These are phyloP conservation scores for Hygrocybe punicea DNA, from an alignment of 768 basidiomycete genomes.

Conservation along the genomic window DNA sequence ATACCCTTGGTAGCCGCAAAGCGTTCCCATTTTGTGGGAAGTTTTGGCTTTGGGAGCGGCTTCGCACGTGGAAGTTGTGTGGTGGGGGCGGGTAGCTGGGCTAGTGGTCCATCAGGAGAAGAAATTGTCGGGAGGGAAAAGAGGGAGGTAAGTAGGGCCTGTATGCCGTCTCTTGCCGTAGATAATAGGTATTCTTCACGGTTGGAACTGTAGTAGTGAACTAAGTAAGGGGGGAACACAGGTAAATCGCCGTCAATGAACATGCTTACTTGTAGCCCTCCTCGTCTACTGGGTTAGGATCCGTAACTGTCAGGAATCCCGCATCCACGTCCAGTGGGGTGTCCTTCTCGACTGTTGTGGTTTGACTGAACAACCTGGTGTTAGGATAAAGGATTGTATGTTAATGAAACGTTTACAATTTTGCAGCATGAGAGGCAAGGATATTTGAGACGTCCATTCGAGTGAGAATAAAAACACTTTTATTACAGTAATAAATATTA, in stretches of 20 bases:
- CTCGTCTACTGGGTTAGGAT: slow-evolving; percentile 81
- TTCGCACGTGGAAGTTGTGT: slow-evolving; percentile 86
- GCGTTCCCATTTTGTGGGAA: slow-evolving; percentile 92
- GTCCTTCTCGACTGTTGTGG: slow-evolving; percentile 71
- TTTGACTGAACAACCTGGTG: slow-evolving; percentile 46
- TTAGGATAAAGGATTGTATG: neutral
- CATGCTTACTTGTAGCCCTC: slow-evolving; percentile 72
- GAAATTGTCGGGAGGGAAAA: slow-evolving; percentile 77
- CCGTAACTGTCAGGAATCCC: slow-evolving; percentile 80
- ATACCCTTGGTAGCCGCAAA: slow-evolving; percentile 96
- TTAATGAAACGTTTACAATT: slow-evolving; percentile 46
- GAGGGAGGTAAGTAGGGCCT: slow-evolving; percentile 73
- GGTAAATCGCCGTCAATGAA: neutral
- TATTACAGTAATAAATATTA: too few relatives aligned
- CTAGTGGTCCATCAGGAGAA: slow-evolving; percentile 79
- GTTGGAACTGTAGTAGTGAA: slow-evolving; percentile 51
- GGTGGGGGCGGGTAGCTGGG: slow-evolving; percentile 71
- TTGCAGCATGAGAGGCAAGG: slow-evolving; percentile 67
- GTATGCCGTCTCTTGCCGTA: slow-evolving; percentile 77
- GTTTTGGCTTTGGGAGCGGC: slow-evolving; percentile 88
- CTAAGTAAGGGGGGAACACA: neutral
- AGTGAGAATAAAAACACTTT: neutral
- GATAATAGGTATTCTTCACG: slow-evolving; percentile 77
- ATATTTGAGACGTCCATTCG: slow-evolving; percentile 81
- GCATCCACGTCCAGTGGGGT: slow-evolving; percentile 76